Base-by-base conservation (phyloP, 2,329 filamentous ascomycete species). In the Colletotrichum neosansevieriae region DNA sequence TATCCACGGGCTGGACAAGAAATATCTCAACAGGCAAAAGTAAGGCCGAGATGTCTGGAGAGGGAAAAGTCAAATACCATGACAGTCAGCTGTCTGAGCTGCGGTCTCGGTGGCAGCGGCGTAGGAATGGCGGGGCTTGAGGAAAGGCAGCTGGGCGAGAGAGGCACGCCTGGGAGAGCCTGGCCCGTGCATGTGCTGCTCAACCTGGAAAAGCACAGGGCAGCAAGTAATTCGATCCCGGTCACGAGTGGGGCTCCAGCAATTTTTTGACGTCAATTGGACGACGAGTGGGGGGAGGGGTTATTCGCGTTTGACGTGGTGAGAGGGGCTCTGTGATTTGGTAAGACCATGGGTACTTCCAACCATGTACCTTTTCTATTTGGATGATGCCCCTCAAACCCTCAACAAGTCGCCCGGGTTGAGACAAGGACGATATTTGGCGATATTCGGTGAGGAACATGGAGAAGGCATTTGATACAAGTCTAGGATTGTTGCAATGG, bases 231-330 rank as follows among this genome's bases (percentile, higher is more conserved):
- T 57, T 64, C 21, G 49, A 56, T 40, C 56, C 40, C 50, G 42
- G 32, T 24, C 40, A 38, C 10, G 24, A 29, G 64, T 59, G 61
- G 65, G 59, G 40, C 66, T 36, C 47, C 21, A 45, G 24, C 66
- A 53, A 47, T 58, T 47, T 57, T 66, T 69, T 69, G 66, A 69
- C 66, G 66, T 69, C 66, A 69, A 69, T 69, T 68, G 49, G 49
- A 59, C 42, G 54, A 54, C 29, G 45, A 34, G 59, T 59, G 61
- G 66, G 66, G 65, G 66, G 62, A 66, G 66, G 66, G 66, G 61
- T 69, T 44, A 44, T 59, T 64, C 53, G 38, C 60, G 65, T 67
- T 67, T 64, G 60, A 58, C 60, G 53, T 58, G 38, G 60, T 56
- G 42, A 57, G 58, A 63, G 49, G 58, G 63, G 58, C 50, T 47